Evolutionary conservation across 768 basidiomycete genomes (phyloP).

Genomic region (Cyathus striatus): DNA sequence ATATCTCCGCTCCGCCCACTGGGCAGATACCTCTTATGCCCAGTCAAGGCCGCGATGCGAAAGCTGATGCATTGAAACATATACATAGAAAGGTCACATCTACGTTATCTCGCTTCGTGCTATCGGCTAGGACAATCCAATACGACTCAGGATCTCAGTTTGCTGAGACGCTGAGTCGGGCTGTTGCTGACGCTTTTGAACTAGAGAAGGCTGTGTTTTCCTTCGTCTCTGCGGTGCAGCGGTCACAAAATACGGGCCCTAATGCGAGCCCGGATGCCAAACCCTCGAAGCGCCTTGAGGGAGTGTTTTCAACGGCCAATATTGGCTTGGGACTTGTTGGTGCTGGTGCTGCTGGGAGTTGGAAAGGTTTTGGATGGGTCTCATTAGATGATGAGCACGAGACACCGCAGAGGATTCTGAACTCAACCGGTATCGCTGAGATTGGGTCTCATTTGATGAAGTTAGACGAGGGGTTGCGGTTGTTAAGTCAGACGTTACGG

Average conservation of each 20-base stretch:
- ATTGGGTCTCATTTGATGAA: constrained; percentile 40
- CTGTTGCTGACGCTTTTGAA: constrained; percentile 73
- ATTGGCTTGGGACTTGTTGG: constrained; percentile 79
- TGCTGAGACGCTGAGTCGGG: constrained; percentile 60
- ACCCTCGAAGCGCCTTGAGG: constrained; percentile 51
- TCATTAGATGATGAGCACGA: constrained; percentile 44
- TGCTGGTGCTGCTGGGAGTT: constrained; percentile 67
- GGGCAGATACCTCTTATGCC: constrained; percentile 60
- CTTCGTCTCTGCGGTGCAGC: constrained; percentile 69
- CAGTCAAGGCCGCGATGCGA: constrained; percentile 40
- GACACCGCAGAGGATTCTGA: constrained; percentile 41
- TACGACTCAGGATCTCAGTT: constrained; percentile 67
- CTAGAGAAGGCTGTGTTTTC: constrained; percentile 65
- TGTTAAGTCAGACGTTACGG: constrained; percentile 27
- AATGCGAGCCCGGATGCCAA: constrained; percentile 20
- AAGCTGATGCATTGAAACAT: constrained; percentile 56
- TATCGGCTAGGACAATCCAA: constrained; percentile 86
- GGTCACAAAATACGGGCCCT: constrained; percentile 32
- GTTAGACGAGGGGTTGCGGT: constrained; percentile 46
- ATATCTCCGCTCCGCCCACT: constrained; percentile 53
- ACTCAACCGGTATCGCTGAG: constrained; percentile 48
- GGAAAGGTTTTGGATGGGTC: constrained; percentile 87
- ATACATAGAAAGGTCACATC: constrained; percentile 84
- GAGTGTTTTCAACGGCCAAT: constrained; percentile 54
- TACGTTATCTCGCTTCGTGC: constrained; percentile 82